These are phyloP conservation scores for Sarcodon aspratus DNA, from an alignment of 768 basidiomycete species.

Conservation along the genomic window DNA sequence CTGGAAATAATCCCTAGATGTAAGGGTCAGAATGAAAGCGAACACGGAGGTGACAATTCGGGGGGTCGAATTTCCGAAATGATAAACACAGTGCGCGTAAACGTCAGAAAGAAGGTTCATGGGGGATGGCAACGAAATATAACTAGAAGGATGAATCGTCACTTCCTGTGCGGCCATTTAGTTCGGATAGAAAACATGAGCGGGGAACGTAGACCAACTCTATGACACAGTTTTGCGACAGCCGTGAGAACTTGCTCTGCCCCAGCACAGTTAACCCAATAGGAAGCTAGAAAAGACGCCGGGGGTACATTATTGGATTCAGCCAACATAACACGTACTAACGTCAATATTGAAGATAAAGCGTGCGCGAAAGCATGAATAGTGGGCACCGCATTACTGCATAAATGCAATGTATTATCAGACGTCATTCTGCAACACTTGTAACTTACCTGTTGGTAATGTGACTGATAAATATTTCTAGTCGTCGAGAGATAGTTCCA, in stretches of 20 bases:
- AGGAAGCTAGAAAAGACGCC: no score
- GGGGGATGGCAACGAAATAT: conserved; percentile 17
- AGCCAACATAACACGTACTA: no score
- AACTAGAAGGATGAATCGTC: conserved; percentile 5
- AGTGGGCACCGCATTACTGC: background rate
- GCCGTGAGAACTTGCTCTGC: no score
- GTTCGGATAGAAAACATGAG: no score
- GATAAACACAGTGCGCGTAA: conserved; percentile 42
- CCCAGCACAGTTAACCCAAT: no score
- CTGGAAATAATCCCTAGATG: conserved; percentile 54
- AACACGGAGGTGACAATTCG: conserved; percentile 37
- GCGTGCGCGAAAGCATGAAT: conserved; percentile 14
- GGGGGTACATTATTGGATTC: no score
- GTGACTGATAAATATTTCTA: conserved; percentile 40
- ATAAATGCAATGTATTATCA: background rate
- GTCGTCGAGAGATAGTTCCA: conserved; percentile 53
- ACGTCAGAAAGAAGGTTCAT: conserved; percentile 46
- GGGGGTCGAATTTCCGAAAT: conserved; percentile 43
- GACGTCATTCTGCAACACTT: background rate
- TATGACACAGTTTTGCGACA: no score
- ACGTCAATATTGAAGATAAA: background rate
- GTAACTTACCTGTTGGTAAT: conserved; percentile 38
- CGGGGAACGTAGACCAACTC: no score
- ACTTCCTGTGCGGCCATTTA: conserved; percentile 5
- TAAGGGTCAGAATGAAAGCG: conserved; percentile 55